Conservation (phyloP, 2,329 filamentous ascomycete species). For the Cercospora janseana region DNA sequence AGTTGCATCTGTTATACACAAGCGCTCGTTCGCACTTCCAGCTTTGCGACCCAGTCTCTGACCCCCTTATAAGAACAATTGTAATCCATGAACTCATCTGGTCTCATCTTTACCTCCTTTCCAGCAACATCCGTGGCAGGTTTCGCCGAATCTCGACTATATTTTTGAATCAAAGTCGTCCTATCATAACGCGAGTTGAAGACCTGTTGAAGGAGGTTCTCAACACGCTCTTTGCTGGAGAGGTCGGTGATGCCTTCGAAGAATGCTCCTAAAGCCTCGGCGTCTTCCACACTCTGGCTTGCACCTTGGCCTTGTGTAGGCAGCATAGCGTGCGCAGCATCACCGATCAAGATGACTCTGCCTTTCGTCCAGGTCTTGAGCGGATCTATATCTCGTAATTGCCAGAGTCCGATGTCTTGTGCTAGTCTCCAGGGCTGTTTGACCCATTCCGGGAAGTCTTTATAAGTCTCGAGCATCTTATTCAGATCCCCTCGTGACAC, state of each 20-base stretch:
- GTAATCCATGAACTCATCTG: constrained; percentile 46
- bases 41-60: constrained; percentile 32
- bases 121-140: constrained; percentile 40
- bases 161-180: constrained; percentile 44
- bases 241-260: constrained; percentile 25
- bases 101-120: constrained; percentile 38
- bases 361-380: constrained; percentile 40
- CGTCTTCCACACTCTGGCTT: constrained; percentile 46
- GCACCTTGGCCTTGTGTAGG: constrained; percentile 48
- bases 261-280: constrained; percentile 38
- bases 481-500: constrained; percentile 40
- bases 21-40: neutral
- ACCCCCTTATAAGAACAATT: constrained; percentile 43
- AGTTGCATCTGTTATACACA: neutral
- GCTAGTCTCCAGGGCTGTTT: constrained; percentile 37
- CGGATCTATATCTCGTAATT: constrained; percentile 48
- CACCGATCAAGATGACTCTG: constrained; percentile 38
- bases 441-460: constrained; percentile 46
- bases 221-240: constrained; percentile 28
- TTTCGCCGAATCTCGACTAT: constrained; percentile 45
- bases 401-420: constrained; percentile 45
- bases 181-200: constrained; percentile 40
- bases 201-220: constrained; percentile 25
- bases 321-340: constrained; percentile 43
- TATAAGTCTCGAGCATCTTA: constrained; percentile 43